These are phyloP conservation scores for Cryphonectria japonica DNA, from an alignment of 2,329 filamentous ascomycete species.

Conservation along the genomic window DNA sequence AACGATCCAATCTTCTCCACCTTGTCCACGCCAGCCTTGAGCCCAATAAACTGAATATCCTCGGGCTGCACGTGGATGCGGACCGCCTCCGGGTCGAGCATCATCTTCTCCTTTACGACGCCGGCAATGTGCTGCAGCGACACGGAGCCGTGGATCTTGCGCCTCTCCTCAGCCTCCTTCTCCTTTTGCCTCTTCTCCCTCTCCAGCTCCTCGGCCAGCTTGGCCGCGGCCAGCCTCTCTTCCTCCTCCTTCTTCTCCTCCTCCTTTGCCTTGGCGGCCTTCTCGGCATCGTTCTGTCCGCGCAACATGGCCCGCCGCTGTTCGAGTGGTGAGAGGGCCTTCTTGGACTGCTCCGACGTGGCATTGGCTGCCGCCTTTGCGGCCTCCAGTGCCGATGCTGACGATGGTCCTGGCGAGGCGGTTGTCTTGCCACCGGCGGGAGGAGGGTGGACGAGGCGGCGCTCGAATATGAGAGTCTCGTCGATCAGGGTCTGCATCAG, in stretches of 20 bases:
- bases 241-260: not conserved
- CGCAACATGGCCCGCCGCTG: conserved; percentile 6
- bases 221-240: conserved; percentile 2
- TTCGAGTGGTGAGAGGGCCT: conserved; percentile 32
- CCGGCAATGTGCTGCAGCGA: conserved; percentile 43
- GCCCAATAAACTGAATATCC: conserved; percentile 40
- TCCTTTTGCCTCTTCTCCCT: conserved; percentile 20
- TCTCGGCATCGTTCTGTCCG: conserved; percentile 23
- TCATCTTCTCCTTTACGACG: conserved; percentile 41
- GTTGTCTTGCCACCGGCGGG: conserved; percentile 25
- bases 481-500: conserved; percentile 44
- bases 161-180: conserved; percentile 21
- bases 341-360: conserved; percentile 32
- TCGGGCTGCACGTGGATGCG: conserved; percentile 42
- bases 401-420: conserved; percentile 25
- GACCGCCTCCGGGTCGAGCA: conserved; percentile 39
- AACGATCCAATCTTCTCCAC: conserved; percentile 47
- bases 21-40: conserved; percentile 41
- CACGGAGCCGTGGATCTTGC: conserved; percentile 49
- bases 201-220: conserved; percentile 18
- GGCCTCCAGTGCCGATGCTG: conserved; percentile 31
- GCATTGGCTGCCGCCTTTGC: not conserved
- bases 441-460: conserved; percentile 40
- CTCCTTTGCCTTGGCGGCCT: conserved; percentile 17
- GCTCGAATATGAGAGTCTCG: conserved; percentile 43